These are phyloP conservation scores for Monosporascus sp. DNA, from an alignment of 2,329 filamentous ascomycete species.

Conservation along the genomic window DNA sequence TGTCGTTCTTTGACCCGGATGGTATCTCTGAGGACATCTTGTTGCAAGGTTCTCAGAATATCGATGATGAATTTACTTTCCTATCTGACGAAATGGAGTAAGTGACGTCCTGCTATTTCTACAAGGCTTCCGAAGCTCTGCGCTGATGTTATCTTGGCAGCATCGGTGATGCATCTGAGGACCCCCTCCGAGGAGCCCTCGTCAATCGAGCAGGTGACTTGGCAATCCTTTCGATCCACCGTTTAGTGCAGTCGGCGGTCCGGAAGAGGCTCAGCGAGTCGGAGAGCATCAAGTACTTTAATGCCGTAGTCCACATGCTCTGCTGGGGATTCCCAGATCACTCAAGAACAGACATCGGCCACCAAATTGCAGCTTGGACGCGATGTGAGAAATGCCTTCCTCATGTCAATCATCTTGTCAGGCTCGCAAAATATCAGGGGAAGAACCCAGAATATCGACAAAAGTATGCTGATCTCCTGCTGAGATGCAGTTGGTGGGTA, in stretches of 20 bases:
- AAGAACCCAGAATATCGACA: slow-evolving; percentile 7
- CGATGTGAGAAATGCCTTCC: slow-evolving; percentile 24
- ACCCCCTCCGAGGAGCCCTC: slow-evolving; percentile 15
- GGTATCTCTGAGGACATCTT: slow-evolving; percentile 21
- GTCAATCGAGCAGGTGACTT: slow-evolving; percentile 13
- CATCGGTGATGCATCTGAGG: slow-evolving; percentile 14
- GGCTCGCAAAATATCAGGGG: slow-evolving; percentile 12
- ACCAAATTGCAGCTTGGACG: slow-evolving; percentile 22
- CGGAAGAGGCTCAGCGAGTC: slow-evolving; percentile 6
- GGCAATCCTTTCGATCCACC: slow-evolving; percentile 16
- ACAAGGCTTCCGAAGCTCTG: not conserved
- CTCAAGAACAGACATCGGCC: slow-evolving; percentile 17
- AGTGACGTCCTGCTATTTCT: slow-evolving; percentile 2
- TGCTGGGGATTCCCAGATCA: slow-evolving; percentile 22
- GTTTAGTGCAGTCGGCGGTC: slow-evolving; percentile 17
- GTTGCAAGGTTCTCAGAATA: slow-evolving; percentile 7
- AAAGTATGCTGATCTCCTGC: slow-evolving; percentile 19
- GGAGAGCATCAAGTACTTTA: slow-evolving; percentile 14
- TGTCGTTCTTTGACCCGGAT: slow-evolving; percentile 25
- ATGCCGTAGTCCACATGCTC: slow-evolving; percentile 16
- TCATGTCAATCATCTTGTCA: slow-evolving; percentile 21
- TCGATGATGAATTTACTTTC: slow-evolving; percentile 16
- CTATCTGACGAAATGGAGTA: slow-evolving; percentile 25
- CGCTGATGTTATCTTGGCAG: slow-evolving; percentile 2
- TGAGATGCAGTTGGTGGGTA: slow-evolving; percentile 20